Evolutionary conservation across 371 early-diverging fungal species (phyloP).

Genomic region (Dipsacomyces acuminosporus): DNA sequence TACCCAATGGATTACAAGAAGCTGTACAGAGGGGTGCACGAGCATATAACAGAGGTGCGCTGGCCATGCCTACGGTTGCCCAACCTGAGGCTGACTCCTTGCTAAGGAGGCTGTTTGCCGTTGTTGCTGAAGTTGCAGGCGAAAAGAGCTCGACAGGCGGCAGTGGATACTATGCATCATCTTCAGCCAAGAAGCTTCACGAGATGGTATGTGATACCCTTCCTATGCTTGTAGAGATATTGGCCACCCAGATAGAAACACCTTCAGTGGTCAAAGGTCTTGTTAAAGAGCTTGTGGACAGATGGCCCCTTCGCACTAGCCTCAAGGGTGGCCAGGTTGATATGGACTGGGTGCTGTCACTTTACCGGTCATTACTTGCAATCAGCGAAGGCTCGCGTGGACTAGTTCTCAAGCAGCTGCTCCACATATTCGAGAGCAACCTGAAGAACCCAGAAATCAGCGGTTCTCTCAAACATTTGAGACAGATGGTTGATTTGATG

Average conservation of each 20-base stretch:
- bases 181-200: constrained; percentile 1
- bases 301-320: constrained; percentile 18
- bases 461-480: neutral
- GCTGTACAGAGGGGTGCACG: constrained; percentile 27
- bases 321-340: neutral
- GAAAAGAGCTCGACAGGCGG: neutral
- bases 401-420: constrained; percentile 7
- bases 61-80: constrained; percentile 2
- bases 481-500: constrained; percentile 22
- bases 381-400: constrained; percentile 24
- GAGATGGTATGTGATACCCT: constrained; percentile 14
- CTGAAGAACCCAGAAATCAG: neutral
- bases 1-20: constrained; percentile 33
- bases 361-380: constrained; percentile 24
- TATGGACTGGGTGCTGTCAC: neutral
- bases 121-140: neutral
- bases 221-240: constrained; percentile 28
- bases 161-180: too few relatives aligned
- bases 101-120: constrained; percentile 4
- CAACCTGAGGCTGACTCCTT: constrained; percentile 5
- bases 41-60: constrained; percentile 24
- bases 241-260: constrained; percentile 20
- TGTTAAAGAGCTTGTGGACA: constrained; percentile 8
- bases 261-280: constrained; percentile 6
- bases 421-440: neutral